A percentile compares a stretch with the other conserved stretches of the same genome.
phyloP scores from a whole-genome alignment of 176 grass and related monocot genomes.

The Bolboschoenus planiculmis region DNA sequence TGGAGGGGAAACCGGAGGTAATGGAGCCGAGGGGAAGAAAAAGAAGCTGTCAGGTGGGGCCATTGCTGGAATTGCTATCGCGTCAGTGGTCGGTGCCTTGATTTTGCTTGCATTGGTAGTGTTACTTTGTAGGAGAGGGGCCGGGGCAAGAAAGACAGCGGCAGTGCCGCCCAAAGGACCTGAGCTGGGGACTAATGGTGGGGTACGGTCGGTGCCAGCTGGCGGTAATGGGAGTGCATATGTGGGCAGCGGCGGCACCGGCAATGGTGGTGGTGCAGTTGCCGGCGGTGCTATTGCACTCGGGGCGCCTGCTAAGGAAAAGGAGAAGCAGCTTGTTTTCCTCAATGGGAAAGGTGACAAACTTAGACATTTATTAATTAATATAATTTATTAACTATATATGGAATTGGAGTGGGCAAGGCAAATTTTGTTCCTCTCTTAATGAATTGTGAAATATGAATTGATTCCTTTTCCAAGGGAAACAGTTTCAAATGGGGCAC shows the following conservation, averaged over 20 bases:
- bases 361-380: background rate
- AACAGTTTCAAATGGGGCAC: background rate
- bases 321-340: slow-evolving; percentile 73
- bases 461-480: background rate
- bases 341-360: slow-evolving; percentile 34
- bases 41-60: slow-evolving; percentile 95
- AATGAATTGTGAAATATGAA: background rate
- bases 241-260: slow-evolving; percentile 1
- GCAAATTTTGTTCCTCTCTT: background rate
- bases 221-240: slow-evolving; percentile 29
- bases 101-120: slow-evolving; percentile 50
- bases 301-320: slow-evolving; percentile 21
- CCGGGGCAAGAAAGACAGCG: slow-evolving; percentile 23
- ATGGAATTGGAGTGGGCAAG: background rate
- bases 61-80: slow-evolving; percentile 94
- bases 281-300: background rate
- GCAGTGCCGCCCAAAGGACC: slow-evolving; percentile 34
- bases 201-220: slow-evolving; percentile 32
- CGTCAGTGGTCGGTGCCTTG: slow-evolving; percentile 42
- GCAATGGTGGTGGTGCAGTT: background rate
- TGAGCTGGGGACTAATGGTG: slow-evolving; percentile 35
- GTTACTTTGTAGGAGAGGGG: slow-evolving; percentile 57
- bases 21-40: slow-evolving; percentile 30
- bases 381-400: background rate
- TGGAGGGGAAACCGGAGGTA: slow-evolving; percentile 3